Evolutionary conservation across 345 rosid species (phyloP), one percentile per base, ranked within the genome.

Genomic region (Populus alba): DNA sequence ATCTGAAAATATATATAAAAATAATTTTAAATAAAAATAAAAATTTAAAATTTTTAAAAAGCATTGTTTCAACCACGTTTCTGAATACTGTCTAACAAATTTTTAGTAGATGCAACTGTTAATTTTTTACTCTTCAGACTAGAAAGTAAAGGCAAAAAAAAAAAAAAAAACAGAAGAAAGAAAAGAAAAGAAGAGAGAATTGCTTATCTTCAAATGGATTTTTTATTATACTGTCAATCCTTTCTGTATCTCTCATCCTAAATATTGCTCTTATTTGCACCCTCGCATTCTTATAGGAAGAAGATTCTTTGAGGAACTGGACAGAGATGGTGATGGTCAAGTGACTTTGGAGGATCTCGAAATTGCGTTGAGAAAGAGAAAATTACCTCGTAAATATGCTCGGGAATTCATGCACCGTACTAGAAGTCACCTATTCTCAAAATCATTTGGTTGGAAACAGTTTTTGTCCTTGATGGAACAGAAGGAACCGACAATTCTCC

Each of bases 401-500:
- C 89, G 90, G 79, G 98, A 96, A 55, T 92, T 96, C 74, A 90
- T 96, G 95, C 84, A 78, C 25, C 94, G 97, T 66, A 82, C 97
- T 16, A 92, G 94, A 82, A 91, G 95, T 76, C 97, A 96, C 82
- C 85, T 94, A 57, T 94, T 96, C 86, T 90, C 97, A 38, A 96
- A 92, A 84, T 96, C 99, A 35, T 96, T 96, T 78, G 91, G 97
- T 53, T 96, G 98, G 99, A 96, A 91, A 87, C 99, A 92, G 78
- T 96, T 96, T 88, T 85, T 94, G 78, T 94, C 98, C 37, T 84
- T 96, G 87, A 96, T 96, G 99, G 99, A 96, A 83, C 99, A 94
- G 89, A 92, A 89, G 78, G 99, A 96, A 83, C 94, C 97, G 33
- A 96, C 97, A 53, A 94, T 96, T 82, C 97, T 96, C 81, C 97